Conservation (phyloP, 2,329 filamentous ascomycete species). For the Corynespora cassiicola region DNA sequence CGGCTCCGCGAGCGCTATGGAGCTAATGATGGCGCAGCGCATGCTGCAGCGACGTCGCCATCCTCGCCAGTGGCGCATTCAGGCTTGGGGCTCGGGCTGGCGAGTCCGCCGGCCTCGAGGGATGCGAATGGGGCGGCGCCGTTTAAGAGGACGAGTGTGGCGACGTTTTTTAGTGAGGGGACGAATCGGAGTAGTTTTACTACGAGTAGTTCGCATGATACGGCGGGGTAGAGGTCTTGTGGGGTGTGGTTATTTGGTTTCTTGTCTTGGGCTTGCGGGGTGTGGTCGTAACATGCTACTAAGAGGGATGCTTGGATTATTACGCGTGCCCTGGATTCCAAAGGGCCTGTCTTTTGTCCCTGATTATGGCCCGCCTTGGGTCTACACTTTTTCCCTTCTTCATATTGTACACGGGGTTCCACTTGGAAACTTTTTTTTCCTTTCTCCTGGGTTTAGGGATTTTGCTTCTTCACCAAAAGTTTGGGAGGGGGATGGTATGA, state of each 20-base stretch:
- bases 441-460: too few species aligned
- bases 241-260: not conserved
- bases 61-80: slow-evolving; percentile 26
- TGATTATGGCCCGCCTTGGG: too few species aligned
- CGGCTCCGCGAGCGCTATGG: slow-evolving; percentile 71
- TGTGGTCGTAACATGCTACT: not conserved
- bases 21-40: slow-evolving; percentile 13
- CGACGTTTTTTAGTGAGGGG: slow-evolving; percentile 43
- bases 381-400: too few species aligned
- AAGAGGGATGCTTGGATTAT: too few species aligned
- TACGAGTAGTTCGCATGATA: slow-evolving; percentile 41
- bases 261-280: not conserved
- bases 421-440: too few species aligned
- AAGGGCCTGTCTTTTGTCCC: too few species aligned
- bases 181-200: slow-evolving; percentile 46
- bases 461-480: too few species aligned
- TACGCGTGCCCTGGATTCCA: too few species aligned
- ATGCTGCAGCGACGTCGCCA: slow-evolving; percentile 21
- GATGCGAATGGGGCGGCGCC: slow-evolving; percentile 33
- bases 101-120: slow-evolving; percentile 34
- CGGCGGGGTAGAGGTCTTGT: slow-evolving; percentile 4
- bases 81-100: slow-evolving; percentile 29
- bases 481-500: too few species aligned
- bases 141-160: slow-evolving; percentile 44
- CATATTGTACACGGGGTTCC: too few species aligned